Conservation (phyloP, 108 stramenopile species). For the Skeletonema grethae region DNA sequence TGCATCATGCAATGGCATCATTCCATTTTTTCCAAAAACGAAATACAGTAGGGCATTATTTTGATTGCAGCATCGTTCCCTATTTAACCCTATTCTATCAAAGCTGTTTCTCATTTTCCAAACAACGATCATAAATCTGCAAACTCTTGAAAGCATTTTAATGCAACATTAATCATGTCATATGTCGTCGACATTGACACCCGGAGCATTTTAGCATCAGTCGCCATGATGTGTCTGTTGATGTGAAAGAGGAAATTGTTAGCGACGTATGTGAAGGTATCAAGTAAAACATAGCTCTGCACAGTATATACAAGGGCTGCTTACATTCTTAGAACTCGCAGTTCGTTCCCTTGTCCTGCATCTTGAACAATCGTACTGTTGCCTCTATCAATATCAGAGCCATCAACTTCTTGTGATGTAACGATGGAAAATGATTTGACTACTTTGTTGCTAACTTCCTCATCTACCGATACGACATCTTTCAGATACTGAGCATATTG, state of each 20-base stretch:
- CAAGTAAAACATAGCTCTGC: background rate
- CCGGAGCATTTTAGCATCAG: constrained; percentile 83
- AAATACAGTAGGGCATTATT: no score
- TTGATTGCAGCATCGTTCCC: no score
- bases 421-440: constrained; percentile 58
- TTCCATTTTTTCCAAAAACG: background rate
- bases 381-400: background rate
- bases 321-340: constrained; percentile 25
- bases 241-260: background rate
- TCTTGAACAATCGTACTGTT: background rate
- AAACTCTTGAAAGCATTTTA: constrained; percentile 82
- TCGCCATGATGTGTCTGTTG: constrained; percentile 58
- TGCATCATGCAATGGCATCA: no score
- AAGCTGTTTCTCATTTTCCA: no score
- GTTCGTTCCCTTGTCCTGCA: background rate
- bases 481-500: constrained; percentile 58
- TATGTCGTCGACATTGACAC: constrained; percentile 84
- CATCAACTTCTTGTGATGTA: constrained; percentile 1
- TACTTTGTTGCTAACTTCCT: constrained; percentile 69
- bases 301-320: background rate
- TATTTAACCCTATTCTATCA: no score
- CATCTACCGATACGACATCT: constrained; percentile 67
- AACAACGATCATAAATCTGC: constrained; percentile 9
- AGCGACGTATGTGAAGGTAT: background rate
- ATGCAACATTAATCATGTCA: constrained; percentile 74